Conservation (phyloP, 2,329 filamentous ascomycete genomes). For the Phyllosticta paracitricarpa region DNA sequence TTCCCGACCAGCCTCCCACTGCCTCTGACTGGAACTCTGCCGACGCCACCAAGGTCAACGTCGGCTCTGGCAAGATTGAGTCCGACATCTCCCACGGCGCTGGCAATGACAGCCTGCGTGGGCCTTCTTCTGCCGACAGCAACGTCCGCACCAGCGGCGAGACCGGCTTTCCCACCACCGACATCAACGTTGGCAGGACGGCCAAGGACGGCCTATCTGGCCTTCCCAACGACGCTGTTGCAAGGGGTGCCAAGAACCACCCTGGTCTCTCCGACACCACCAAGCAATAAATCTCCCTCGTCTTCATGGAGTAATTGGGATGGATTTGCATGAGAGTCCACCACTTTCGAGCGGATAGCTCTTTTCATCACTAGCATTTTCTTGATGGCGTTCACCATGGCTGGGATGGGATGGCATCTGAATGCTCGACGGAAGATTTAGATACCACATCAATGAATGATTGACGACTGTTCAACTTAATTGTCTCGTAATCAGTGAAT, state of each 20-base stretch:
- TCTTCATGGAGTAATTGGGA: background rate
- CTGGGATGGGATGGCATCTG: background rate
- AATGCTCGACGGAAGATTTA: background rate
- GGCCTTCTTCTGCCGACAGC: constrained; percentile 43
- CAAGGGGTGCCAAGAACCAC: constrained; percentile 36
- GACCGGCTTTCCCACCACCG: constrained; percentile 46
- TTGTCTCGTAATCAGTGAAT: background rate
- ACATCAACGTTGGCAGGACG: constrained; percentile 49
- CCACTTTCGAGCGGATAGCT: background rate
- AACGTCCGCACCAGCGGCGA: constrained; percentile 39
- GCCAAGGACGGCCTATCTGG: constrained; percentile 47
- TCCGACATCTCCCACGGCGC: constrained; percentile 35
- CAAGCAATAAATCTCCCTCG: background rate
- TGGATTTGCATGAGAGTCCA: background rate
- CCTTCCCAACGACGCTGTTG: constrained; percentile 51
- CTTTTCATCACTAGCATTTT: background rate
- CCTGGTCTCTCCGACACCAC: constrained; percentile 32
- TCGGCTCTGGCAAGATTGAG: constrained; percentile 49
- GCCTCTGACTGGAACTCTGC: constrained; percentile 70
- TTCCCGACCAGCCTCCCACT: constrained; percentile 67
- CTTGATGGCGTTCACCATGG: background rate
- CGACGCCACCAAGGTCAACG: constrained; percentile 58
- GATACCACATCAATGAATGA: background rate
- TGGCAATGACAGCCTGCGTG: constrained; percentile 36
- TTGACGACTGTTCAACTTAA: background rate